Base-by-base conservation (phyloP, 495 filamentous ascomycete genomes). In the Trichocladium antarcticum region DNA sequence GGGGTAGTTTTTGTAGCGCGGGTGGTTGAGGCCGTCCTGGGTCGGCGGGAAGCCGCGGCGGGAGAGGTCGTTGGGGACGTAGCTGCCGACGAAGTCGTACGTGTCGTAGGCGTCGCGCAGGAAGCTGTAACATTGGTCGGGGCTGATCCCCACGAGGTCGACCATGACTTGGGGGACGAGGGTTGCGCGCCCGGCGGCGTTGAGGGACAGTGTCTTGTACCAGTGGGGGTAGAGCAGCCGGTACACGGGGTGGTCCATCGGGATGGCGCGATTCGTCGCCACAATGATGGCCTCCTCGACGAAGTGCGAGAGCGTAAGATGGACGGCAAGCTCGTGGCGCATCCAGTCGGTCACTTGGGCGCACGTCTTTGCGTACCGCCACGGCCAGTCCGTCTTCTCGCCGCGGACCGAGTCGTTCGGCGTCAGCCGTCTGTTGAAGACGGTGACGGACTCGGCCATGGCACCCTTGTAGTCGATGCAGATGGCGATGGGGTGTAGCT, bases 321-420 rank as follows among this genome's bases (percentile, higher is more conserved):
- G 72, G 9, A 73, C 64, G 2, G 51, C 55, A 32, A 74, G 39
- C 54, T 74, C 71, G 53, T 75, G 72, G 16, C 69, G 58, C 46
- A 67, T 57, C 73, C 72, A 76, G 57, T 76, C 73, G 0, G 66
- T 65, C 10, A 63, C 60, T 46, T 74, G 73, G 6, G 66, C 68
- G 45, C 69, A 73, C 1, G 69, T 73, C 53, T 76, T 76, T 16
- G 73, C 73, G 55, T 74, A 76, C 37, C 73, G 57, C 73, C 73
- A 76, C 0, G 68, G 62, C 71, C 70, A 75, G 59, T 75, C 73
- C 1, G 63, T 47, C 41, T 66, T 64, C 45, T 74, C 69, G 19
- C 55, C 52, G 20, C 24, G 24, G 16, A 47, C 58, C 2, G 58
- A 54, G 43, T 67, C 59, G 6, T 36, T 35, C 0, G 63, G 62